phyloP scores from a whole-genome alignment of 169 alveolate species.

The Toxoplasma gondii region DNA sequence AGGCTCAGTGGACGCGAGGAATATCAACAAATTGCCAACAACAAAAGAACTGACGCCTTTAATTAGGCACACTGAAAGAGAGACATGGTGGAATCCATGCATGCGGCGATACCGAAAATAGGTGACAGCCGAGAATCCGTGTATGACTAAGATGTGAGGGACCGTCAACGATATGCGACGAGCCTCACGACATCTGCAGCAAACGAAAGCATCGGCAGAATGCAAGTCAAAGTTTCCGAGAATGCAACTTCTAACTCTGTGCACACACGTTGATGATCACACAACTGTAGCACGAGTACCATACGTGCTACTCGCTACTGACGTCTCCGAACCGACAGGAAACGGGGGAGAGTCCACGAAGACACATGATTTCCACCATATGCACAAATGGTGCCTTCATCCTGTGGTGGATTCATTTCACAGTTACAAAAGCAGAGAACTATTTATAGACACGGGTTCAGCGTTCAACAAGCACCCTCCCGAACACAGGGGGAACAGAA shows the following conservation, averaged over 20 bases:
- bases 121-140: neutral
- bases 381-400: neutral
- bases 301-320: neutral
- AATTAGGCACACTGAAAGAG: neutral
- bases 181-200: neutral
- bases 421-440: neutral
- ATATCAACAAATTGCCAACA: neutral
- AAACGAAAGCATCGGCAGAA: neutral
- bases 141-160: too few species aligned
- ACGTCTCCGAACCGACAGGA: neutral
- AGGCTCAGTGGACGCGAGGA: neutral
- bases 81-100: neutral
- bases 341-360: neutral
- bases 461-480: neutral
- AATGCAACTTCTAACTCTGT: neutral
- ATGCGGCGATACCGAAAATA: neutral
- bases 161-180: neutral
- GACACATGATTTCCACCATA: neutral
- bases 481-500: neutral
- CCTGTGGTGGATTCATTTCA: neutral
- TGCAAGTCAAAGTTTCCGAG: neutral
- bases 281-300: neutral
- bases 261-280: neutral
- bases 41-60: neutral
- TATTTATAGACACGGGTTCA: neutral